Conservation (phyloP, 306 rosid genomes). For the Begonia peltatifolia region DNA sequence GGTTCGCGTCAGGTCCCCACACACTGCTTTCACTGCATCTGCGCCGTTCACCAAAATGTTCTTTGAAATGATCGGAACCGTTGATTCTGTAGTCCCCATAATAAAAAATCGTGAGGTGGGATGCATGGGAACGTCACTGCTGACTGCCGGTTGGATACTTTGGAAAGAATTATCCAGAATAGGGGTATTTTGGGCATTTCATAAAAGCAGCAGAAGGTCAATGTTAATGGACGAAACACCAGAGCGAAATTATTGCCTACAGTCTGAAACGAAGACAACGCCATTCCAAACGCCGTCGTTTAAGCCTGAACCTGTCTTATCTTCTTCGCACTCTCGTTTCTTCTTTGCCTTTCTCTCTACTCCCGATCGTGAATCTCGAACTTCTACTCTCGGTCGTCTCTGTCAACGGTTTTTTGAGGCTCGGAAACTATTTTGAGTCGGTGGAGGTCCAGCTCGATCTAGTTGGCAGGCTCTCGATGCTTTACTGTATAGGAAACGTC, state of each 20-base stretch:
- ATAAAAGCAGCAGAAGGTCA: not conserved
- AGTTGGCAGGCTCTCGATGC: not conserved
- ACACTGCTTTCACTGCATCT: too few species aligned
- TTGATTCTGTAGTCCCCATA: too few species aligned
- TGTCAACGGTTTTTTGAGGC: not conserved
- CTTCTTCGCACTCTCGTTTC: conserved; percentile 5
- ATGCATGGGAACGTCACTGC: too few species aligned
- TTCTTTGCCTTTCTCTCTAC: not conserved
- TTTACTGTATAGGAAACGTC: not conserved
- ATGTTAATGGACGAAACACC: conserved; percentile 6
- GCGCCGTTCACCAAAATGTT: too few species aligned
- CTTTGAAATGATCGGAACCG: too few species aligned
- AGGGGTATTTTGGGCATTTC: conserved; percentile 2
- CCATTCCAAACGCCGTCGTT: conserved; percentile 18
- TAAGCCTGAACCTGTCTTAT: conserved; percentile 6
- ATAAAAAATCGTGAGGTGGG: too few species aligned
- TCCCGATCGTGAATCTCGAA: conserved; percentile 11
- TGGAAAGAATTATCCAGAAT: not conserved
- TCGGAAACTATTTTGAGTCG: not conserved
- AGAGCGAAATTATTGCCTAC: not conserved
- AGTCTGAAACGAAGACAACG: not conserved
- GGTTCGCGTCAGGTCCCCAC: too few species aligned
- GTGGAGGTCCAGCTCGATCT: conserved; percentile 14
- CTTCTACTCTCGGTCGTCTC: not conserved
- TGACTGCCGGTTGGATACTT: not conserved